Evolutionary conservation across 2,329 filamentous ascomycete genomes (phyloP), one percentile per base, ranked within the genome.

Genomic region (Fusarium protoensiforme): DNA sequence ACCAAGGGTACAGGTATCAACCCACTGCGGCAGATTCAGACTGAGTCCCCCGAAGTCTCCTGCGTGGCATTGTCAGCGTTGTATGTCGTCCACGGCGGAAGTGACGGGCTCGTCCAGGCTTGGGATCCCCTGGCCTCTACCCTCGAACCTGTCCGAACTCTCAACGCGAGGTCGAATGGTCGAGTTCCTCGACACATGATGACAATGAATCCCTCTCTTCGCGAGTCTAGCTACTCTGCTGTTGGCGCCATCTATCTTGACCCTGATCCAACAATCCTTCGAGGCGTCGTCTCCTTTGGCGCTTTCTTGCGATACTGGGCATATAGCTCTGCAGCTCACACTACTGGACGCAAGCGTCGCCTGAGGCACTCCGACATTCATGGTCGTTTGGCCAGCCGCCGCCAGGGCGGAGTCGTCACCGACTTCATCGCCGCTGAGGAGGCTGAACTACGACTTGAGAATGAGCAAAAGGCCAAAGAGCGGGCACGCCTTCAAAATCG

Each of bases 101-200:
- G 93, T 75, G 96, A 99, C 82, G 96, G 96, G 1, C 89, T 98
- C 4, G 96, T 98, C 6, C 96, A 98, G 81, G 94, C 95, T 7
- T 99, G 96, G 96, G 96, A 99, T 84, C 94, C 93, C n/a, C 85
- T 99, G 54, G 94, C 92, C 1, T 98, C 96, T 2, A 93, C 89
- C 0, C 83, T 88, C 20, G 91, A 92, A 22, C 94, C 96, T 0
- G 89, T 98, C 60, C 91, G 95, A 41, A 98, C 95, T 0, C 86
- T 99, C 62, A 95, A 97, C 79, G 94, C 94, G 4, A 91, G 93
- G 16, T 95, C 96, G 74, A 93, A 93, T 2, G 92, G 93, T 9
- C 91, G 94, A 31, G 92, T 95, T 59, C 93, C 95, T 71, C 93
- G 95, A 65, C 91, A 95, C 71, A 84, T 91, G 75, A 81, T 86